phyloP scores from a whole-genome alignment of 805 yeast species.

The Teunomyces lycoperdinae region DNA sequence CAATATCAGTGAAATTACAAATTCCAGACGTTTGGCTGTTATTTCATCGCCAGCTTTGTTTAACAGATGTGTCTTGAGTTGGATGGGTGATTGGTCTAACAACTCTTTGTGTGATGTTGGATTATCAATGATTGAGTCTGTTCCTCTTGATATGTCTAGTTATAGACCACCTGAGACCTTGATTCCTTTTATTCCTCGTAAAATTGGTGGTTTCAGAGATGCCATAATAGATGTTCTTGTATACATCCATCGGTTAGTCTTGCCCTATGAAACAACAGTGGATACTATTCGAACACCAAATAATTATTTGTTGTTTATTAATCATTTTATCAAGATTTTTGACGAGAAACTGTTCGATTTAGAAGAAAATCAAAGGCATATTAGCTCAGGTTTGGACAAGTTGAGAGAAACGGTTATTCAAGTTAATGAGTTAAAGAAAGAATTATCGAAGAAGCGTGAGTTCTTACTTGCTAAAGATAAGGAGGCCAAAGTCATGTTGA shows the following conservation, averaged over 20 bases:
- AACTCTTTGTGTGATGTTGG: slow-evolving; percentile 52
- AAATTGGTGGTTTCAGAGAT: slow-evolving; percentile 32
- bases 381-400: slow-evolving; percentile 69
- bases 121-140: slow-evolving; percentile 28
- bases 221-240: slow-evolving; percentile 48
- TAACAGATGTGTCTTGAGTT: slow-evolving; percentile 82
- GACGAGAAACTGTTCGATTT: slow-evolving; percentile 43
- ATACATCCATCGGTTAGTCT: slow-evolving; percentile 37
- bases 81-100: slow-evolving; percentile 84
- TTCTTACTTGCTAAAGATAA: slow-evolving; percentile 53
- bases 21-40: slow-evolving; percentile 39
- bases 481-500: slow-evolving; percentile 70
- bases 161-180: slow-evolving; percentile 32
- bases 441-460: slow-evolving; percentile 51
- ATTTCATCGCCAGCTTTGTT: slow-evolving; percentile 84
- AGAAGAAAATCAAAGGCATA: slow-evolving; percentile 68
- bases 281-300: slow-evolving; percentile 44
- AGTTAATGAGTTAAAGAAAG: slow-evolving; percentile 57
- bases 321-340: slow-evolving; percentile 44
- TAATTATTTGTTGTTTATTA: slow-evolving; percentile 50
- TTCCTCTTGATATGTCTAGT: slow-evolving; percentile 54
- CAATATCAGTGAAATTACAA: slow-evolving; percentile 52
- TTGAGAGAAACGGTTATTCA: slow-evolving; percentile 73
- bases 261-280: slow-evolving; percentile 11
- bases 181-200: slow-evolving; percentile 9